These are phyloP conservation scores for Aaosphaeria arxii DNA, from an alignment of 2,329 filamentous ascomycete species.

Conservation along the genomic window DNA sequence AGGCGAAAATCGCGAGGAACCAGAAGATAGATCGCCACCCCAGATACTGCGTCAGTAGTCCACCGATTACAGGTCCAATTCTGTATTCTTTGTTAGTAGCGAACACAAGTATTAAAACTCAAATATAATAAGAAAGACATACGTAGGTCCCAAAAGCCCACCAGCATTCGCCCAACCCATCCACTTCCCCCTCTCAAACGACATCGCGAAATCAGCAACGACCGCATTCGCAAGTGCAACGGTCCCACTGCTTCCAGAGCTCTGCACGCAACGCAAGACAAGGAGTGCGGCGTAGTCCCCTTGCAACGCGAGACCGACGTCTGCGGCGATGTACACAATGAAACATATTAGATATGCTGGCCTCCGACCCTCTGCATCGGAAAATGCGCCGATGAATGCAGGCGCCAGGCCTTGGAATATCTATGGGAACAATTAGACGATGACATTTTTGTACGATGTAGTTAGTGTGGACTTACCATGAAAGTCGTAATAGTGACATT, in stretches of 20 bases:
- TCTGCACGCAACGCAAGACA: constrained; percentile 25
- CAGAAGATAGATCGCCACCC: constrained; percentile 26
- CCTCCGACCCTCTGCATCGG: constrained; percentile 48
- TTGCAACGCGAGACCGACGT: constrained; percentile 25
- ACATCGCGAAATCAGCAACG: constrained; percentile 66
- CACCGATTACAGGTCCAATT: constrained; percentile 18
- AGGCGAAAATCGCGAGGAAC: constrained; percentile 32
- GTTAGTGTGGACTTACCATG: constrained; percentile 27
- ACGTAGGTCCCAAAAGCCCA: constrained; percentile 8
- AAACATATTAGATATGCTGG: constrained; percentile 46
- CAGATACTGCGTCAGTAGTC: constrained; percentile 20
- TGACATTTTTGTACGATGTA: neutral
- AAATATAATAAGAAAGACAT: neutral
- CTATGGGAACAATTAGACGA: neutral
- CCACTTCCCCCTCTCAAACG: constrained; percentile 66
- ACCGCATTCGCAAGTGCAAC: constrained; percentile 62
- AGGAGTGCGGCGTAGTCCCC: constrained; percentile 22
- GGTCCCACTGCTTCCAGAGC: constrained; percentile 33
- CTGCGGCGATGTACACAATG: constrained; percentile 22
- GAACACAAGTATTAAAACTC: neutral
- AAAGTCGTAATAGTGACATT: constrained; percentile 51
- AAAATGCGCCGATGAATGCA: constrained; percentile 48
- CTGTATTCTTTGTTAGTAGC: neutral
- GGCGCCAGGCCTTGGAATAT: constrained; percentile 49
- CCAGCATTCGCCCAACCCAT: constrained; percentile 62